Base-by-base conservation (phyloP, 83 land plant species). In the Diphasiastrum complanatum region DNA sequence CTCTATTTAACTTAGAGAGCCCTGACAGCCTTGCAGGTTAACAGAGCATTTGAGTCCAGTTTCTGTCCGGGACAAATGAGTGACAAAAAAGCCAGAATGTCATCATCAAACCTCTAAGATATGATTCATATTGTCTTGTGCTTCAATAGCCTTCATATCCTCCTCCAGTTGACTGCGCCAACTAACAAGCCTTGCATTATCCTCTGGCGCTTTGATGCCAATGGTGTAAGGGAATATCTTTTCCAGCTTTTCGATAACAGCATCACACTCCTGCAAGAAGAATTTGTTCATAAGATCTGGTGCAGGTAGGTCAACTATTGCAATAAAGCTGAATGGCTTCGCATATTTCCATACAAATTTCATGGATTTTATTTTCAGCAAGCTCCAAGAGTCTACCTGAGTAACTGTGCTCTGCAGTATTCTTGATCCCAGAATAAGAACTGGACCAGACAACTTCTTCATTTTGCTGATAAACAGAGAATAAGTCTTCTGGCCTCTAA, bases 101-200 rank as follows among this genome's bases (percentile, higher is more conserved):
- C 18, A 6, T 18, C 51, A 24, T 2, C 53, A 46, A 33, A 85
- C 96, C 78, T 90, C 93, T 25, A 62, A 67, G 19, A 90, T 84
- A 60, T 83, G 96, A 66, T 83, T 86, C 47, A 77, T 74, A 64
- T 83, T 90, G 45, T 90, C 96, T 57, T 86, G 83, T 50, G 64
- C 69, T 57, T 83, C 77, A 29, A 90, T 83, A 74, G 68, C 73
- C 67, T 81, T 90, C 89, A 83, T 86, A 65, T 86, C 92, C 64
- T 90, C 86, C 59, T 83, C 93, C 19, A 90, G 64, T 64, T 81
- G 92, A 54, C 80, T 60, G 45, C 75, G 83, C 92, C 93, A 90
- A 65, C 78, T 81, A 4, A 81, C 89, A 33, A 70, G 77, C 30
- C 76, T 65, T 24, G 55, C 70, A 49, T 77, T 82, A 60, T 90